A percentile compares a stretch with the other conserved stretches of the same genome.
These are phyloP conservation scores for Oryza glaberrima DNA, from an alignment of 176 grass and related monocot species.

Conservation along the genomic window DNA sequence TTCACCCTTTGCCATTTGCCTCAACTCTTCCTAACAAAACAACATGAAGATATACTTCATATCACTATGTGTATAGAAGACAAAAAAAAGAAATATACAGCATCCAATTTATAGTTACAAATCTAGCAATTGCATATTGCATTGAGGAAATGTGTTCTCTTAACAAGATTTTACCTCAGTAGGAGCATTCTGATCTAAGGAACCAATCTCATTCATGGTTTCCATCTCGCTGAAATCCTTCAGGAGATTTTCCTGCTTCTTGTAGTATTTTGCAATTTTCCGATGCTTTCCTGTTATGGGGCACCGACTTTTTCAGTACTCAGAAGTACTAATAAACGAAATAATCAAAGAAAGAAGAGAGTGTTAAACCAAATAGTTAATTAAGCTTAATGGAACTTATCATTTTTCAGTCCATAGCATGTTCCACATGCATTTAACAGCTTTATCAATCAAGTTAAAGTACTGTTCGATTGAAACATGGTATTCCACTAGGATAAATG, in stretches of 20 bases:
- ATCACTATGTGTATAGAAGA: neutral
- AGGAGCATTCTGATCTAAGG: slow-evolving; percentile 47
- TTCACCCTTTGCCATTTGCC: slow-evolving; percentile 61
- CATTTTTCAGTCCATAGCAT: neutral
- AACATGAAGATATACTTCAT: neutral
- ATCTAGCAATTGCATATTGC: neutral
- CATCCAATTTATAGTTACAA: neutral
- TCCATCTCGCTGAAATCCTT: slow-evolving; percentile 93
- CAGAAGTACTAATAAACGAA: neutral
- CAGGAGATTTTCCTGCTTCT: slow-evolving; percentile 77
- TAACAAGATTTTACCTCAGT: slow-evolving; percentile 54
- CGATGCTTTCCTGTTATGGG: slow-evolving; percentile 66
- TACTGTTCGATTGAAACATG: no score
- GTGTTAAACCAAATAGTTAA: neutral
- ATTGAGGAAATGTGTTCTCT: neutral
- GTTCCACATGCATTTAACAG: neutral
- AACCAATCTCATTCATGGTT: slow-evolving; percentile 70
- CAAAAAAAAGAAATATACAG: neutral
- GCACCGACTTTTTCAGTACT: neutral
- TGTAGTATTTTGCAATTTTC: slow-evolving; percentile 93
- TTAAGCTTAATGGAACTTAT: neutral
- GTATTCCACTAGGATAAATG: neutral
- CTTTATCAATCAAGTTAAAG: neutral
- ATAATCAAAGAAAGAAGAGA: neutral
- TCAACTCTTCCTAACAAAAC: slow-evolving; percentile 69